phyloP scores from a whole-genome alignment of 805 yeast species.

The Cyberlindnera mississippiensis region DNA sequence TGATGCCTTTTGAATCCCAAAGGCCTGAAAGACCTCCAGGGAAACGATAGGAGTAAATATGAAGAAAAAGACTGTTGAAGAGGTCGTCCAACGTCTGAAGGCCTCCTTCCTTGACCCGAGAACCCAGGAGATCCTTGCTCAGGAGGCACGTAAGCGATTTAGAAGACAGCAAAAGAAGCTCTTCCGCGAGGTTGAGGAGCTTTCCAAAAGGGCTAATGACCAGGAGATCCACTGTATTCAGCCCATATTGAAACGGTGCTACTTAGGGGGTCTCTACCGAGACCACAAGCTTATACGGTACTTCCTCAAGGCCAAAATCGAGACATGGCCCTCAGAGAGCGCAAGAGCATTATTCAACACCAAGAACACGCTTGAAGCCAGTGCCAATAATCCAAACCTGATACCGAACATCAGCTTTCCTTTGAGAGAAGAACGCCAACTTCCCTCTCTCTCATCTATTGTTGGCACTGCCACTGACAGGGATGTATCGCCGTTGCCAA shows the following conservation, averaged over 20 bases:
- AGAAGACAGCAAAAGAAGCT: slow-evolving; percentile 12
- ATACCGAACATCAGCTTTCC: slow-evolving; percentile 15
- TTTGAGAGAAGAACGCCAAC: slow-evolving; percentile 2
- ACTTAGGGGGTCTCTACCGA: slow-evolving; percentile 18
- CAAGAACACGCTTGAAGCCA: slow-evolving; percentile 9
- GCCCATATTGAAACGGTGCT: slow-evolving; percentile 17
- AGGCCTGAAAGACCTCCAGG: no score
- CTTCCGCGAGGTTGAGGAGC: slow-evolving; percentile 7
- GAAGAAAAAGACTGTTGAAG: no score
- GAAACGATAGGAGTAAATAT: no score
- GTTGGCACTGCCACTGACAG: background rate
- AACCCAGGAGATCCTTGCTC: slow-evolving; percentile 11
- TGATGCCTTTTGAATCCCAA: no score
- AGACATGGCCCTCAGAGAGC: slow-evolving; percentile 24
- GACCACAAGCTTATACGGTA: slow-evolving; percentile 20
- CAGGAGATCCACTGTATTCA: slow-evolving; percentile 11
- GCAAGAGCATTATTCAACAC: slow-evolving; percentile 8
- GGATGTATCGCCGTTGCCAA: background rate
- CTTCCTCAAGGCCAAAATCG: slow-evolving; percentile 20
- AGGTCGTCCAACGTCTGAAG: no score
- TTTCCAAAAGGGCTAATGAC: slow-evolving; percentile 1
- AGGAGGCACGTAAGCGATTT: slow-evolving; percentile 10
- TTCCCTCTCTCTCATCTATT: slow-evolving; percentile 13
- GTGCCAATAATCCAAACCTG: slow-evolving; percentile 5
- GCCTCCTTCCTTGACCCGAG: slow-evolving; percentile 7